phyloP scores from a whole-genome alignment of 352 stramenopile species.

The Phytophthora sp. region DNA sequence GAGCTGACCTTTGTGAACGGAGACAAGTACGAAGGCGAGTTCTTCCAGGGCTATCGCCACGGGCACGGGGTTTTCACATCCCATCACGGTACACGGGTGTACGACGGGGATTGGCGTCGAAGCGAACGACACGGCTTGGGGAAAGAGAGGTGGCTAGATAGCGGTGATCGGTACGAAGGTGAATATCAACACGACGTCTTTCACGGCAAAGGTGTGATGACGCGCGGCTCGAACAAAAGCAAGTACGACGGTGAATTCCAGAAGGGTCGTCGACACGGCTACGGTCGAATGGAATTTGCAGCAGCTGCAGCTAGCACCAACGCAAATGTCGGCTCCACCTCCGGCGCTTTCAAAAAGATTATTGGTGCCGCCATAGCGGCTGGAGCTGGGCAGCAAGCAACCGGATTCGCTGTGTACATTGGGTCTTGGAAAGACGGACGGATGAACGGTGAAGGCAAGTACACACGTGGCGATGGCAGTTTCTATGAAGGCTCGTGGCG shows the following conservation, averaged over 20 bases:
- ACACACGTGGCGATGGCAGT: slow-evolving; percentile 57
- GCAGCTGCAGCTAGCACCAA: not conserved
- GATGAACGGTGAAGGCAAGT: slow-evolving; percentile 76
- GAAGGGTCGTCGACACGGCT: slow-evolving; percentile 54
- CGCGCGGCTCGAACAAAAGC: slow-evolving; percentile 40
- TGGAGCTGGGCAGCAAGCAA: not conserved
- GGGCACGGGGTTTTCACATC: slow-evolving; percentile 63
- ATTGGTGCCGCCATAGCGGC: slow-evolving; percentile 18
- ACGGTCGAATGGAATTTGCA: slow-evolving; percentile 69
- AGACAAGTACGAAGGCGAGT: slow-evolving; percentile 73
- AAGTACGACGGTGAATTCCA: slow-evolving; percentile 74
- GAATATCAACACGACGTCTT: slow-evolving; percentile 62
- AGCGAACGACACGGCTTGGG: slow-evolving; percentile 59
- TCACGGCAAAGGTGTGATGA: slow-evolving; percentile 59
- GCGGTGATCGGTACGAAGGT: slow-evolving; percentile 67
- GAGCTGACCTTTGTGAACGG: slow-evolving; percentile 67
- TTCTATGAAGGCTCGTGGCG: slow-evolving; percentile 76
- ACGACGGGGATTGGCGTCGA: slow-evolving; percentile 67
- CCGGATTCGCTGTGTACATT: slow-evolving; percentile 46
- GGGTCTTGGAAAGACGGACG: slow-evolving; percentile 65
- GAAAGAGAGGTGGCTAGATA: slow-evolving; percentile 61
- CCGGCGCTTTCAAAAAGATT: slow-evolving; percentile 19
- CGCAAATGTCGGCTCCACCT: not conserved
- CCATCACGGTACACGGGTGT: slow-evolving; percentile 50
- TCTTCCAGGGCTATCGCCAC: slow-evolving; percentile 62